Evolutionary conservation across 1,284 basidiomycete species (phyloP), one percentile per base, ranked within the genome.

Genomic region (Schizophyllum commune): DNA sequence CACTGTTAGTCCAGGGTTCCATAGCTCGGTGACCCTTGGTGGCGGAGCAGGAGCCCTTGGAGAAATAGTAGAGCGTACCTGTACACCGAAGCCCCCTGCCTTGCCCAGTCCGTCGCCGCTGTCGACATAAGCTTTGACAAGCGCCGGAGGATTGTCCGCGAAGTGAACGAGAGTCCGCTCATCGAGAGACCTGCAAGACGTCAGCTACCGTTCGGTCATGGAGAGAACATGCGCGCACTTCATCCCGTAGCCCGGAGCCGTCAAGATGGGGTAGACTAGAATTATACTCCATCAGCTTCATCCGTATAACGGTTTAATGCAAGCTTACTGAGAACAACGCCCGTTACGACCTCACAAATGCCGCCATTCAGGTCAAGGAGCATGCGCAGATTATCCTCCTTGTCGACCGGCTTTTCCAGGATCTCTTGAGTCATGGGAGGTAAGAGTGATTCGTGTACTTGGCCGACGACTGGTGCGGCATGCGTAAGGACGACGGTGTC

Each of bases 81-180:
- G 96, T 56, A 96, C 88, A 2, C 94, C 94, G 71, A 98, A 98
- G 0, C 96, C 96, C 4, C 96, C 96, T 0, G 96, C 96, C 20
- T 94, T 83, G 70, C 97, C 94, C 56, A 89, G 72, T 0, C 96
- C 96, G 74, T 99, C 96, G 1, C 88, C 91, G 59, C 83, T 90
- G 34, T 94, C 88, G 33, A 89, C 93, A 69, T 98, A 98, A 0
- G 94, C 92, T 66, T 91, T 71, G 13, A 98, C 76, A 6, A 93
- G 69, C 34, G 84, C 74, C 34, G 75, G 71, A 0, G 86, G 76
- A 70, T 84, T 92, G 64, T 95, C 88, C 9, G 83, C 80, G 71
- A 96, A 96, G 67, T 91, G 81, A 4, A 94, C 91, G 5, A 92
- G 74, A 0, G 91, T 87, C 51, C 92, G 86, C 68, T 92, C 89